Evolutionary conservation across 108 stramenopile species (phyloP), one percentile per base, ranked within the genome.

Genomic region (Asterionellopsis glacialis): DNA sequence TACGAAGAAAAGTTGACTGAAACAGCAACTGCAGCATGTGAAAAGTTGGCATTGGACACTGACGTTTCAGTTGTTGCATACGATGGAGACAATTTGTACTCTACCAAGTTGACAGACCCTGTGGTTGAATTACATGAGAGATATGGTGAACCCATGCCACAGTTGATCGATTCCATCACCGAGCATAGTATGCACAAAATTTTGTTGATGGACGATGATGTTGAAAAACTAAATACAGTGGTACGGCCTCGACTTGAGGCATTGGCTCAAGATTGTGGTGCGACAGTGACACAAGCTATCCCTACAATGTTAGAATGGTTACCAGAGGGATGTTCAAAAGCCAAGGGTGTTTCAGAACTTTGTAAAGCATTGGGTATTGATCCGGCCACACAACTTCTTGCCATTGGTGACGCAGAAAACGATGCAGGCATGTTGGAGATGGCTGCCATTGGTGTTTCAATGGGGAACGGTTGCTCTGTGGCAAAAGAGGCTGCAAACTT

Each of bases 401-500:
- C 96, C 23, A 26, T 95, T 45, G 96, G 96, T 14, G 96, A 97
- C 71, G 96, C 91, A 22, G 95, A 97, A 64, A 97, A 97, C 71
- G 96, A 97, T 72, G 73, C 78, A 5, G 89, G 68, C 7, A 94
- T 95, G 90, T 61, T 97, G 10, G 47, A 73, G 48, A 52, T 81
- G 63, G 87, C 94, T 10, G 73, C 83, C 10, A 68, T 94, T 40
- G 93, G 93, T 25, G 81, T 94, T 19, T 84, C 86, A 45, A 75
- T 95, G 9, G 95, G 87, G n/a, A 95, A 97, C 69, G 90, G 83
- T 1, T 80, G 79, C 55, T 75, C 75, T 0, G 28, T 65, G 14
- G 91, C 90, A 12, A 76, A 70, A 59, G 81, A 76, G 16, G 91
- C 88, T 0, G 82, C 91, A 9, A 90, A 91, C 65, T 76, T 82